Evolutionary conservation across 768 basidiomycete species (phyloP).

Genomic region (Lactifluus rugatus): DNA sequence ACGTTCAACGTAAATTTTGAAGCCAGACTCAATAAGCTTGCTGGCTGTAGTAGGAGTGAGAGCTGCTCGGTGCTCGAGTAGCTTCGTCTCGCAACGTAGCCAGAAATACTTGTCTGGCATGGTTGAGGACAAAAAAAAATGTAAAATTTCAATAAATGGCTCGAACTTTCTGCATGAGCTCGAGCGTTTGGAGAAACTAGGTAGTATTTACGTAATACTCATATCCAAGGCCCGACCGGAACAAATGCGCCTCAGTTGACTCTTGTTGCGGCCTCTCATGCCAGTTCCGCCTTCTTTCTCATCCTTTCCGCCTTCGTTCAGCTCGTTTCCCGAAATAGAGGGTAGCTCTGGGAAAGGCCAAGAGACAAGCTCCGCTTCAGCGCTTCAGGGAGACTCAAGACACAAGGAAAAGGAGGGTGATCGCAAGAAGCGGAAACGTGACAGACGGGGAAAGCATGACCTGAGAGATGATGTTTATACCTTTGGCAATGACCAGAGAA

Average conservation of each 20-base stretch:
- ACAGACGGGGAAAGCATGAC: not conserved
- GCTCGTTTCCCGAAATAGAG: constrained; percentile 60
- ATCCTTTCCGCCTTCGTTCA: constrained; percentile 55
- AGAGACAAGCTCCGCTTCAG: constrained; percentile 17
- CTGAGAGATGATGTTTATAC: constrained; percentile 6
- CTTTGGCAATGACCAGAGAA: constrained; percentile 27
- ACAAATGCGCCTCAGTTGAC: not conserved
- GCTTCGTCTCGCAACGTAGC: constrained; percentile 96
- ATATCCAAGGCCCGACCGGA: not conserved
- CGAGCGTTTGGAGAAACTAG: not conserved
- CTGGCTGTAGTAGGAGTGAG: constrained; percentile 89
- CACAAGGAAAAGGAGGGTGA: constrained; percentile 24
- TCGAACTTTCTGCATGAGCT: not conserved
- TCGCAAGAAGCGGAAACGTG: constrained; percentile 23
- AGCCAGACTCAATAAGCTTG: constrained; percentile 79
- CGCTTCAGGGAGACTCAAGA: constrained; percentile 17
- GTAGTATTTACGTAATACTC: not conserved
- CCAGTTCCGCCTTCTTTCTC: constrained; percentile 52
- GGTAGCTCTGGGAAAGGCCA: constrained; percentile 30
- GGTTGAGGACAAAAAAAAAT: not conserved
- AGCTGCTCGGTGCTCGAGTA: constrained; percentile 86
- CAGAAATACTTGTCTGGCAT: constrained; percentile 59
- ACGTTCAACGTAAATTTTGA: constrained; percentile 84
- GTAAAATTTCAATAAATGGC: not conserved
- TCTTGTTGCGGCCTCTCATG: constrained; percentile 8